Conservation (phyloP, 192 early-diverging fungal species). For the Gonapodya sp. region DNA sequence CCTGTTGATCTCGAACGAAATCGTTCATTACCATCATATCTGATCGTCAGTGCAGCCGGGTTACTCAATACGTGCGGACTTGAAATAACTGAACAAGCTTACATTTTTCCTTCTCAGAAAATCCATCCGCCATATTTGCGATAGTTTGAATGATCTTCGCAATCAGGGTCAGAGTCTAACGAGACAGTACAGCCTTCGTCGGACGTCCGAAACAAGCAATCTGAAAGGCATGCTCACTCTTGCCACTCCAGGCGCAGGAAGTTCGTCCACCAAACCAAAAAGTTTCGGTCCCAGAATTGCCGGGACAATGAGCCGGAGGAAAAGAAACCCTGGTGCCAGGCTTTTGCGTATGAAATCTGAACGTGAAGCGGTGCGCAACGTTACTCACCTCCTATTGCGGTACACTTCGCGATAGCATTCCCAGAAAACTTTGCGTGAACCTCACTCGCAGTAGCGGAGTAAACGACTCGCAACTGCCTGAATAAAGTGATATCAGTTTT, state of each 20-base stretch:
- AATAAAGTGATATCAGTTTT: neutral
- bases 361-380: neutral
- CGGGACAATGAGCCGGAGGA: constrained; percentile 59
- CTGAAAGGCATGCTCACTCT: neutral
- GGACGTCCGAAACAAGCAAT: neutral
- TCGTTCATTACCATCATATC: neutral
- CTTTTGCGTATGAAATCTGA: constrained; percentile 17
- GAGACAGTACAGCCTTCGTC: constrained; percentile 11
- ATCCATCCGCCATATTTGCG: constrained; percentile 48
- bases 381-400: neutral
- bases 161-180: constrained; percentile 55
- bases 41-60: too few relatives aligned
- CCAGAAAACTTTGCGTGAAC: neutral
- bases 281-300: constrained; percentile 61
- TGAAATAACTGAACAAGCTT: too few relatives aligned
- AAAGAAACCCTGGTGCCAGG: constrained; percentile 53
- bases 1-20: neutral
- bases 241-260: constrained; percentile 3
- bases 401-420: neutral
- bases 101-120: neutral
- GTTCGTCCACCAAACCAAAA: constrained; percentile 54
- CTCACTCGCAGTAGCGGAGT: neutral
- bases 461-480: neutral
- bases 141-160: constrained; percentile 64
- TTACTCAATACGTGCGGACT: too few relatives aligned